These are phyloP conservation scores for Closterium sp. DNA, from an alignment of 139 green algal species.

Conservation along the genomic window DNA sequence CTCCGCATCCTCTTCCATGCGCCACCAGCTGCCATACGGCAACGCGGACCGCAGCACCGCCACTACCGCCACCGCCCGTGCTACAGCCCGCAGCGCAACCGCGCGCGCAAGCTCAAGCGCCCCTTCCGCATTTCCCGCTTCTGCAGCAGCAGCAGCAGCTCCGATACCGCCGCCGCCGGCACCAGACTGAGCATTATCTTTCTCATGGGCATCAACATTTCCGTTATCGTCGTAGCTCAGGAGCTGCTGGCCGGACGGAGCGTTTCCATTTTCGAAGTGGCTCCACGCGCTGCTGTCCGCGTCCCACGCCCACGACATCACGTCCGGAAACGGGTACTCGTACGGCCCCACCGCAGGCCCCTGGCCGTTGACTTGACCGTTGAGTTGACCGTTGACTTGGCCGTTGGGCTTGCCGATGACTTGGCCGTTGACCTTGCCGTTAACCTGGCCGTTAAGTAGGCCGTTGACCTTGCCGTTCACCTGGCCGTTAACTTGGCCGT, in stretches of 20 bases:
- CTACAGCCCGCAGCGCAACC: not conserved
- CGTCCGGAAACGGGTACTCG: not conserved
- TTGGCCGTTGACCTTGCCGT: not conserved
- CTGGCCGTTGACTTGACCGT: not conserved
- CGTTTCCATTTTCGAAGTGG: not conserved
- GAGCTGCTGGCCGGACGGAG: not conserved
- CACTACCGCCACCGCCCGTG: not conserved
- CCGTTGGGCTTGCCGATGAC: not conserved
- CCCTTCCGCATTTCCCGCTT: not conserved
- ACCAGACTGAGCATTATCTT: not conserved
- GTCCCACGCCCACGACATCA: not conserved
- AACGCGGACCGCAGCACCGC: not conserved
- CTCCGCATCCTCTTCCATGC: not conserved
- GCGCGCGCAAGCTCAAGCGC: not conserved
- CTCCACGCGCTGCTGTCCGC: not conserved
- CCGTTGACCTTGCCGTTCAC: not conserved
- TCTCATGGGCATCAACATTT: not conserved
- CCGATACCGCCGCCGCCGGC: no score
- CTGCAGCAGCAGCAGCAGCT: not conserved
- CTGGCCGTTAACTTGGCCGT: not conserved
- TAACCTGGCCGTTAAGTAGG: not conserved
- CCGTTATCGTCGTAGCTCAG: not conserved
- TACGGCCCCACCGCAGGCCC: not conserved
- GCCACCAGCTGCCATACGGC: constrained; percentile 23
- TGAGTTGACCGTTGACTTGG: not conserved